These are phyloP conservation scores for Aspergillus floridensis DNA, from an alignment of 2,329 filamentous ascomycete species.

Conservation along the genomic window DNA sequence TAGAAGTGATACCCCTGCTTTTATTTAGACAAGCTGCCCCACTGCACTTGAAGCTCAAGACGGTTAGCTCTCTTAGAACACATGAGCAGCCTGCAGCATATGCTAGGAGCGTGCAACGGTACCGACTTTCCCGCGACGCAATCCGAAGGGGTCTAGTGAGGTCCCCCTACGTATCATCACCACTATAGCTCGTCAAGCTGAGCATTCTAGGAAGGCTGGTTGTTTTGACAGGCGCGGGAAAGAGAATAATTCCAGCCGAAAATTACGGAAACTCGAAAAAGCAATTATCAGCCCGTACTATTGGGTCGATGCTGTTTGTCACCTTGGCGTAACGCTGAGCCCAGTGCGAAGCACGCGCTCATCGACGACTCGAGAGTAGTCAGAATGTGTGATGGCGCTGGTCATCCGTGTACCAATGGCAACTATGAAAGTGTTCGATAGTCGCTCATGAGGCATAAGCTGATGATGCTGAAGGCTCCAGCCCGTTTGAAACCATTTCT, in stretches of 20 bases:
- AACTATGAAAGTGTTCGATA: conserved; percentile 15
- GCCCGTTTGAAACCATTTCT: conserved; percentile 6
- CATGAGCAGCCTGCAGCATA: conserved; percentile 4
- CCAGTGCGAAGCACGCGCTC: conserved; percentile 21
- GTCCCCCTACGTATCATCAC: background rate
- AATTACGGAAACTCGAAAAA: background rate
- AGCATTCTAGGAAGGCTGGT: background rate
- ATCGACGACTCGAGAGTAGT: conserved; percentile 19
- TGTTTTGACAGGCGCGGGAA: background rate
- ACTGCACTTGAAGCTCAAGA: background rate
- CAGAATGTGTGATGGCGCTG: conserved; percentile 15
- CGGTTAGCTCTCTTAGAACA: background rate
- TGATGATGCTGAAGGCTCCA: conserved; percentile 10
- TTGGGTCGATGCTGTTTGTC: conserved; percentile 13
- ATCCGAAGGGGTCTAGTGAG: background rate
- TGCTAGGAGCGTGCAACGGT: conserved; percentile 3
- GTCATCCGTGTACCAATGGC: conserved; percentile 22
- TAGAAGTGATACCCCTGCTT: background rate
- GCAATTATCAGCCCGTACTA: conserved; percentile 1
- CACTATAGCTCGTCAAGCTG: background rate
- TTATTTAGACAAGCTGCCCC: conserved; percentile 2
- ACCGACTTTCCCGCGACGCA: conserved; percentile 15
- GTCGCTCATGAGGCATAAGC: conserved; percentile 18
- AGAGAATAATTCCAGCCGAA: background rate
- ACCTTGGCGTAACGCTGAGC: conserved; percentile 16